Evolutionary conservation across 1,139 yeast genomes (phyloP), one percentile per base, ranked within the genome.

Genomic region (Pichiaceae sp.): DNA sequence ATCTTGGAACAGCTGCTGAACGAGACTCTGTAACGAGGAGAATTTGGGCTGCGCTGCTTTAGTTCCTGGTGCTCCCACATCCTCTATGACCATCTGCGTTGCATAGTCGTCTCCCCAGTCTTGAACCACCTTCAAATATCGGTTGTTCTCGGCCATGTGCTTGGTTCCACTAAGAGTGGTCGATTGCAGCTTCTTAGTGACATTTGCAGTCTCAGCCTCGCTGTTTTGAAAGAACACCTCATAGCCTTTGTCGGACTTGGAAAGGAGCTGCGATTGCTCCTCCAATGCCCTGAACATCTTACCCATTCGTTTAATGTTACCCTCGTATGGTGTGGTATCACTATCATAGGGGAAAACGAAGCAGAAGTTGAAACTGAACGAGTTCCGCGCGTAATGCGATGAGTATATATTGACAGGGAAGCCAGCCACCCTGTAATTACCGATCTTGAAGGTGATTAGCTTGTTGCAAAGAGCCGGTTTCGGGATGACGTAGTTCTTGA

Each of bases 401-500:
- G 80, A 83, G 42, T 75, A 76, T 17, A 91, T 78, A 45, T 81
- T 79, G 3, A 89, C 95, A 0, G 98, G 99, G 53, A 76, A 87
- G n/a, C 97, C 96, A 15, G 85, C 72, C 3, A 91, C 75, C 41
- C 87, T 66, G 53, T 72, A 83, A 38, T 75, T 72, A 29, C 76
- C 80, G 40, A 79, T 75, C 48, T 84, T 80, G 46, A 87, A 69
- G 1, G 93, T 73, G 14, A 93, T 70, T 26, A 91, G 65, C 42
- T 81, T 71, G 56, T 91, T 86, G 58, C 97, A 91, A 29, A 93
- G 66, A 38, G 81, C 87, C 0, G 95, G 91, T 54, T 91, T 91
- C 4, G 99, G 99, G 23, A 91, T 89, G 34, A 91, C 76, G 54
- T 85, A 91, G 63, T 86, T 89, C 54, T 85, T 85, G 32, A 93